Base-by-base conservation (phyloP, 2,329 filamentous ascomycete species). In the Talaromyces atroroseus region DNA sequence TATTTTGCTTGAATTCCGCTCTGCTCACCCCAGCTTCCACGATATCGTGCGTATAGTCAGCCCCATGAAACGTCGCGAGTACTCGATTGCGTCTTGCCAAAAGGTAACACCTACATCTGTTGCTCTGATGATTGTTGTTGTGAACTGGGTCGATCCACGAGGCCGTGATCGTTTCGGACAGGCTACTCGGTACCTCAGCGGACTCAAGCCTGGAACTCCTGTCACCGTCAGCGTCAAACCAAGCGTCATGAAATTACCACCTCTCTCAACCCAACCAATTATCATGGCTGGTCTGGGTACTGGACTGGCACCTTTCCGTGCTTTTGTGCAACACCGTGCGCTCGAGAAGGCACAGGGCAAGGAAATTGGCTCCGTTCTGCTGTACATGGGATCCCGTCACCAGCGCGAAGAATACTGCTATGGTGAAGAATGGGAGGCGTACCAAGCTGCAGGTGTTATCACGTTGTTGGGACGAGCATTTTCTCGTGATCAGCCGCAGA, bases 231-330 rank as follows among this genome's bases (percentile, higher is more conserved):
- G 89, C 34, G 91, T 99, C 72, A 99, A 99, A 80, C 90, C 94
- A 0, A 96, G 91, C 23, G 94, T 97, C 63, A 99, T 99, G 94
- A 99, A 97, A 78, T 83, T 99, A n/a, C 94, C 94, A 5, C 76
- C 82, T 59, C 87, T 86, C 71, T 87, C 92, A 64, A 94, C 90
- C 38, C 90, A 92, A 49, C 94, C 94, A 42, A 86, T 99, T 70
- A 96, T 99, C 80, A 96, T 99, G 92, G 94, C 94, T 10, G 94
- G 94, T 73, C 87, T 97, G n/a, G 94, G 94, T 61, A 99, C 94
- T 0, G 94, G 94, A 69, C 86, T 99, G 21, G 94, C 94, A 1
- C 94, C 94, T n/a, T 99, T 99, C 90, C 90, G 94, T 63, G 94
- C 94, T 59, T 99, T 99, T 69, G 88, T 97, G 48, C 94, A 99